Evolutionary conservation across 164 flowering plant genomes (phyloP).

Genomic region (Annona cherimola): DNA sequence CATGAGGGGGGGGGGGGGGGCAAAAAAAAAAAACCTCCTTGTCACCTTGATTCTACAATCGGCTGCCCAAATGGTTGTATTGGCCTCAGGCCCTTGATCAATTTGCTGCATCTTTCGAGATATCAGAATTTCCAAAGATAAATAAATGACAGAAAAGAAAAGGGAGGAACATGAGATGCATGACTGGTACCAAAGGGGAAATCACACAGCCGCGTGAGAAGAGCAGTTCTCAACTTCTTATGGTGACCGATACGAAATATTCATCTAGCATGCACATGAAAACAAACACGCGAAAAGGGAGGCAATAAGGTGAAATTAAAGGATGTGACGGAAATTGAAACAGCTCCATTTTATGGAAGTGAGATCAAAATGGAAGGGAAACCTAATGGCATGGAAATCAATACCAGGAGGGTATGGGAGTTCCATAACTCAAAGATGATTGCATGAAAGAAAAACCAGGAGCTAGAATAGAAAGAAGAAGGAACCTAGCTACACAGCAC

Average conservation of each 20-base stretch:
- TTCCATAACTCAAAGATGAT: background rate
- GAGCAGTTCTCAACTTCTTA: no score
- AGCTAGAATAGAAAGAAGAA: background rate
- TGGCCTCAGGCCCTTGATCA: background rate
- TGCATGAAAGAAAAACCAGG: background rate
- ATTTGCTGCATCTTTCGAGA: background rate
- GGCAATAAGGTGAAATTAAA: background rate
- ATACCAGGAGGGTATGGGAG: background rate
- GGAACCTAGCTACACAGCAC: background rate
- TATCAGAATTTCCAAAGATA: background rate
- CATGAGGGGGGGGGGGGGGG: no score
- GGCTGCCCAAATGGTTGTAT: background rate
- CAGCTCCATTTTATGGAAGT: background rate
- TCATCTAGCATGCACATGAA: background rate
- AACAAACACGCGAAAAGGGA: background rate
- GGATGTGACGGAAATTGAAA: background rate
- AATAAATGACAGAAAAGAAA: background rate
- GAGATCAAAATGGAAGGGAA: background rate
- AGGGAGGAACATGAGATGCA: background rate
- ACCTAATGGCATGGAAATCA: background rate
- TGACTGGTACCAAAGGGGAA: background rate
- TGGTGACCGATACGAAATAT: no score
- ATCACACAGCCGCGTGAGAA: no score
- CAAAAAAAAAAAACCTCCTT: background rate
- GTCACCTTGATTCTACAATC: background rate